Evolutionary conservation across 176 grass and related monocot species (phyloP).

Genomic region (Avena sativa): DNA sequence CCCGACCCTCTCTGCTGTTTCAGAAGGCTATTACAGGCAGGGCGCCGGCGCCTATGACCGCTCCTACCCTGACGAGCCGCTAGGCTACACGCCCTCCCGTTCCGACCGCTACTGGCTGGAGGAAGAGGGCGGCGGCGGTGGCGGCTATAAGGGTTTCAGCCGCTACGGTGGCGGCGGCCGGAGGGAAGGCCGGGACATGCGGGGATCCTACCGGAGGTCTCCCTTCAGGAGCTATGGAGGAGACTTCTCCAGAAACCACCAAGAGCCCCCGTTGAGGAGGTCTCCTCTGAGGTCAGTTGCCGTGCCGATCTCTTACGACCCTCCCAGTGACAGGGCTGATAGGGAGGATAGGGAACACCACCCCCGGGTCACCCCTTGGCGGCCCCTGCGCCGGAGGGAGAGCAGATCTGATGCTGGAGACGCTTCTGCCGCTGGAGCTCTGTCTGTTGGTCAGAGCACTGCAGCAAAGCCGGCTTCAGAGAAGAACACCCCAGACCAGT

Average conservation of each 20-base stretch:
- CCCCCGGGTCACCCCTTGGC: conserved; percentile 57
- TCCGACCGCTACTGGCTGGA: conserved; percentile 72
- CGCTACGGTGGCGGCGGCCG: conserved; percentile 64
- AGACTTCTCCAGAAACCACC: conserved; percentile 58
- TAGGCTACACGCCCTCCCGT: conserved; percentile 62
- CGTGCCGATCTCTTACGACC: conserved; percentile 62
- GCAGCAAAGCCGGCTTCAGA: conserved; percentile 25
- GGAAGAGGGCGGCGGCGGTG: conserved; percentile 46
- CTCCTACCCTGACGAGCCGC: conserved; percentile 53
- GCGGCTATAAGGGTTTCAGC: conserved; percentile 51
- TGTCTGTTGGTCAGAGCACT: conserved; percentile 35
- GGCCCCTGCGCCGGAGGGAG: conserved; percentile 58
- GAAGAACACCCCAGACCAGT: conserved; percentile 41
- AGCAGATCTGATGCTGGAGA: conserved; percentile 61
- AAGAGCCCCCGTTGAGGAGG: conserved; percentile 54
- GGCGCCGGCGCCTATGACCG: conserved; percentile 56
- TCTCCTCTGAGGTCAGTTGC: conserved; percentile 80
- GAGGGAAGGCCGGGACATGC: conserved; percentile 60
- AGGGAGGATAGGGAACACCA: conserved; percentile 56
- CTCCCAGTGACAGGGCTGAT: conserved; percentile 53
- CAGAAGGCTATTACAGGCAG: conserved; percentile 65
- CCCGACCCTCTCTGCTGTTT: conserved; percentile 47
- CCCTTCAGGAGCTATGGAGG: conserved; percentile 50
- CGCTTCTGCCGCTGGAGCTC: conserved; percentile 27
- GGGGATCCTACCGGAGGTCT: conserved; percentile 66